Base-by-base conservation (phyloP, 371 early-diverging fungal species). In the Massospora cicadina region DNA sequence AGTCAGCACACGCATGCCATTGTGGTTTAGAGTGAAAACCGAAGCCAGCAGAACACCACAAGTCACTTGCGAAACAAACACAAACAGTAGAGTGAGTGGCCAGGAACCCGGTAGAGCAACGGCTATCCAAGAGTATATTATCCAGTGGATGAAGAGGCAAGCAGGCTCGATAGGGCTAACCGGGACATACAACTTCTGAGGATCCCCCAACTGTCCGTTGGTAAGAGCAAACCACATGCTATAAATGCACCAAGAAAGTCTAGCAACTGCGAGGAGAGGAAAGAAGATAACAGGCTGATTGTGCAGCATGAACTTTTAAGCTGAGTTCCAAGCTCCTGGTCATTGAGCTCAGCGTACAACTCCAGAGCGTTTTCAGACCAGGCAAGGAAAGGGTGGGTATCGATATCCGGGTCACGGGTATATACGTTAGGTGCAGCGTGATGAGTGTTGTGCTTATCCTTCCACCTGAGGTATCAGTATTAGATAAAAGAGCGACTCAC, bases 401-500 rank as follows among this genome's bases (percentile, higher is more conserved):
- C 80, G 65, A 91, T 90, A 73, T 91, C 92, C 63, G 92, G 92
- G 77, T 91, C 92, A 57, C 81, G 81, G 10, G 77, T 77, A 71
- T 86, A 86, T 63, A 91, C 82, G 68, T 91, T 91, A 65, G 90
- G 87, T 2, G 82, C 80, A 12, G 83, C 83, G 71, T 91, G 92
- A 69, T 91, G 92, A 7, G 90, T 88, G 75, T 85, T 87, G 77
- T 91, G 92, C 79, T 91, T 90, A 74, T 90, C 81, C 73, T 89
- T 89, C 91, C 91, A 91, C 43, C 43, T 43, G 17, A 43, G 43
- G 75, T 81, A 80, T 13, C 32, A 27, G 25, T 60, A 30, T n/a
- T 55, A 55, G 56, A 66, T 72, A 74, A 43, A 43, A 43, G 5
- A 43, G 5, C 5, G 17, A 43, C 43, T 43, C 43, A 43, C 86